A percentile compares a stretch with the other conserved stretches of the same genome.
Conservation (phyloP, 495 filamentous ascomycete genomes). For the Podospora sp. region DNA sequence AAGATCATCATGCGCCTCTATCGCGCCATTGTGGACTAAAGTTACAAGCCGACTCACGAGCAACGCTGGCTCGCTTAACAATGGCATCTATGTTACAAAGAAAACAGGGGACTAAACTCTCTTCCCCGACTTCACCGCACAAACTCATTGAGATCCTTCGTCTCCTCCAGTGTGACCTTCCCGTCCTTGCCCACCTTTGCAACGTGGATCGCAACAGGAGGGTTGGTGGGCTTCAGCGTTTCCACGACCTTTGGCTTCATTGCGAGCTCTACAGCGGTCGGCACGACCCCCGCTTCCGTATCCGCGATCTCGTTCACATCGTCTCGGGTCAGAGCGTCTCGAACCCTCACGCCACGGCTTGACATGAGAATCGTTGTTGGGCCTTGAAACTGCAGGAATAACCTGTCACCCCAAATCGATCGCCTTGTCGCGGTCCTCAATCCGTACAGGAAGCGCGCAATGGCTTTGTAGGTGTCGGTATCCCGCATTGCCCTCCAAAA, state of each 20-base stretch:
- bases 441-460: constrained; percentile 61
- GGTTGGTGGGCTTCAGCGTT: constrained; percentile 34
- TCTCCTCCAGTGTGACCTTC: constrained; percentile 69
- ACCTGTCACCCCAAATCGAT: constrained; percentile 90
- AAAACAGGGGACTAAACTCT: neutral
- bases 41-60: neutral
- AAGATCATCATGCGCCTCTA: too few relatives aligned
- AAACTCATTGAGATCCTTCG: constrained; percentile 56
- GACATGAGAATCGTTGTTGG: constrained; percentile 84
- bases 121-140: constrained; percentile 33
- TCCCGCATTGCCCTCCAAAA: constrained; percentile 72
- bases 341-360: constrained; percentile 72
- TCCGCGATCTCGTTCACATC: constrained; percentile 89
- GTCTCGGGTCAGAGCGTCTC: constrained; percentile 70
- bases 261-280: constrained; percentile 50
- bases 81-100: constrained; percentile 18
- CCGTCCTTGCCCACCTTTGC: constrained; percentile 67
- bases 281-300: constrained; percentile 60
- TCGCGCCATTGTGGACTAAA: too few relatives aligned
- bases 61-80: neutral
- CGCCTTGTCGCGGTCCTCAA: constrained; percentile 73
- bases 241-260: constrained; percentile 39
- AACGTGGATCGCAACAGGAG: constrained; percentile 49
- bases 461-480: constrained; percentile 67
- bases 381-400: constrained; percentile 87